Percentiles rank a stretch among this genome's conserved stretches.
Evolutionary conservation across 768 basidiomycete genomes (phyloP).

Genomic region (Calocybe gangraenosa): DNA sequence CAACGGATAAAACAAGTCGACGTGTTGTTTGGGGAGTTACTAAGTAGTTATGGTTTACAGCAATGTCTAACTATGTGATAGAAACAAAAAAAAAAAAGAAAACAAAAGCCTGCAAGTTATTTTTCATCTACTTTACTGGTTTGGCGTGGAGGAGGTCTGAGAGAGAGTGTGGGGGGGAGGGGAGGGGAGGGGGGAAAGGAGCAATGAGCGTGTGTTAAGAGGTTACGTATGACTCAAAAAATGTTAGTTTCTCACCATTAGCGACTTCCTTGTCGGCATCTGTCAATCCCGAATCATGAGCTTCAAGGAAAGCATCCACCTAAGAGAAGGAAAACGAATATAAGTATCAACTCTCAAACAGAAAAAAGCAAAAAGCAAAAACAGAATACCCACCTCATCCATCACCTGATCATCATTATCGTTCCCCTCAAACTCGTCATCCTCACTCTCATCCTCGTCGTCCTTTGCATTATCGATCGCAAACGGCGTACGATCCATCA

Average conservation of each 20-base stretch:
- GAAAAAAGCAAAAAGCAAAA: neutral
- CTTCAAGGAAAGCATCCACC: conserved; percentile 94
- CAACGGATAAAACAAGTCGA: no score
- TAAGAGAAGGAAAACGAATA: conserved; percentile 18
- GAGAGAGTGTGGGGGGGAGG: no score
- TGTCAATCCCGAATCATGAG: conserved; percentile 81
- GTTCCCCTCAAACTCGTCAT: conserved; percentile 48
- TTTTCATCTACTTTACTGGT: conserved; percentile 25
- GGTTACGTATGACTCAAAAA: no score
- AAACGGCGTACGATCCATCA: conserved; percentile 91
- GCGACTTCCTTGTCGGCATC: conserved; percentile 77
- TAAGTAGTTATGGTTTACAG: no score
- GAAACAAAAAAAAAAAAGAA: no score
- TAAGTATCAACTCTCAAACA: no score
- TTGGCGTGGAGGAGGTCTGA: conserved; percentile 25
- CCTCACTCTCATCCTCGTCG: conserved; percentile 50
- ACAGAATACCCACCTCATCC: conserved; percentile 63
- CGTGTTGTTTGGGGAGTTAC: no score
- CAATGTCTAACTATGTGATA: no score
- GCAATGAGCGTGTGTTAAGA: no score
- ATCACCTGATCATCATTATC: conserved; percentile 75
- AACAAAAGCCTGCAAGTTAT: neutral
- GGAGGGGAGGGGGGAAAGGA: no score
- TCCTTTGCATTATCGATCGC: conserved; percentile 95
- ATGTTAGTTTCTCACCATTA: conserved; percentile 53